These are phyloP conservation scores for Friedmanniomyces simplex DNA, from an alignment of 495 filamentous ascomycete species.

Conservation along the genomic window DNA sequence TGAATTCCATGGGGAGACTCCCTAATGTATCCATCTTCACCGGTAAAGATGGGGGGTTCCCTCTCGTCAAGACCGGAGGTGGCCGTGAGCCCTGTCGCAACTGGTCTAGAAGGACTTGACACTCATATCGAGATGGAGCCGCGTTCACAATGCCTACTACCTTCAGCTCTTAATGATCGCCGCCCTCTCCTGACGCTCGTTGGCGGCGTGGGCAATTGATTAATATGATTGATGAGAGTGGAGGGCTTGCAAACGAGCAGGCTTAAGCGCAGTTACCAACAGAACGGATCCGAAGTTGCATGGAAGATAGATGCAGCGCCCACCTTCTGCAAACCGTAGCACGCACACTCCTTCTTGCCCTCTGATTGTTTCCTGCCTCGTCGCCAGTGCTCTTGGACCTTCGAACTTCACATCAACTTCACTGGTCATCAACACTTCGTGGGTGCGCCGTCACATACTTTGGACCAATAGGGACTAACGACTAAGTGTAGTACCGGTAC, in stretches of 20 bases:
- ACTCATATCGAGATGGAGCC: too few relatives aligned
- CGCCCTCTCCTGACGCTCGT: background rate
- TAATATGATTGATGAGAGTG: too few relatives aligned
- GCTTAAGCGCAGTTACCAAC: background rate
- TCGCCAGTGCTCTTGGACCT: background rate
- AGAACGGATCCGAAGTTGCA: background rate
- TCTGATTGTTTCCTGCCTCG: background rate
- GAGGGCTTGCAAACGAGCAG: background rate
- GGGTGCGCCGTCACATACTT: background rate
- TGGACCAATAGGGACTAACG: too few relatives aligned
- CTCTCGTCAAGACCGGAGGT: too few relatives aligned
- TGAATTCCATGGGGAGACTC: background rate
- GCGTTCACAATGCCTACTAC: too few relatives aligned
- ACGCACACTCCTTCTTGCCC: background rate
- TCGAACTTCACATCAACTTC: background rate
- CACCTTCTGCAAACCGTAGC: background rate
- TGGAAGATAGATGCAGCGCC: background rate
- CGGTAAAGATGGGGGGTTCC: too few relatives aligned
- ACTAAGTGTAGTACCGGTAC: background rate
- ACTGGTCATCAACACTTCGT: background rate
- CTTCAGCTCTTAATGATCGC: too few relatives aligned
- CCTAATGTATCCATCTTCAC: too few relatives aligned
- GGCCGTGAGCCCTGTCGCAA: too few relatives aligned
- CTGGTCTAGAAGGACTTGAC: too few relatives aligned
- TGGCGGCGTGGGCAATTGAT: background rate